Conservation (phyloP, 257 asterid species). For the Jasminum sambac region DNA sequence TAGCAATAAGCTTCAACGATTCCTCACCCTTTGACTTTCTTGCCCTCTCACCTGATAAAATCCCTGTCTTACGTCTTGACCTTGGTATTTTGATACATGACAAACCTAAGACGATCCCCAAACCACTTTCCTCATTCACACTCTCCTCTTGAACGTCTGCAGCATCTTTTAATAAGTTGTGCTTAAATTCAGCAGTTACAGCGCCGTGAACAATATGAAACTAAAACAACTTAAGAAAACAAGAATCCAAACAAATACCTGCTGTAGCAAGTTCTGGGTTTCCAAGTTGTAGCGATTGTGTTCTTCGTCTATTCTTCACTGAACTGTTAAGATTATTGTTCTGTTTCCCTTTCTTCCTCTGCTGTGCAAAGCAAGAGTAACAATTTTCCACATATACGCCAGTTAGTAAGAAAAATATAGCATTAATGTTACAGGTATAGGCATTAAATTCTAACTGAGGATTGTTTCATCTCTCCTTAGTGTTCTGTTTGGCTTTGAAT, state of each 20-base stretch:
- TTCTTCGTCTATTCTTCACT: slow-evolving; percentile 29
- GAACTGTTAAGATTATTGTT: slow-evolving; percentile 24
- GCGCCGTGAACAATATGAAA: slow-evolving; percentile 14
- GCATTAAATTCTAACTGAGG: background rate
- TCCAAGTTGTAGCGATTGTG: slow-evolving; percentile 28
- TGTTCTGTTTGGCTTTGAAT: background rate
- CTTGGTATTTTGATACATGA: slow-evolving; percentile 51
- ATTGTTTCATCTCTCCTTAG: background rate
- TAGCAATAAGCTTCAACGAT: slow-evolving; percentile 28
- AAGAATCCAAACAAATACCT: slow-evolving; percentile 27
- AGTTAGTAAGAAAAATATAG: background rate
- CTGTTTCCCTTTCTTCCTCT: slow-evolving; percentile 42
- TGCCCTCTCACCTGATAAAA: slow-evolving; percentile 21
- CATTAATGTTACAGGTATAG: background rate
- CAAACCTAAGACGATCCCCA: slow-evolving; percentile 56
- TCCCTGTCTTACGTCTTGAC: slow-evolving; percentile 33
- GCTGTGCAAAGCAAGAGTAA: slow-evolving; percentile 37
- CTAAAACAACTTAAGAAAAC: slow-evolving; percentile 10
- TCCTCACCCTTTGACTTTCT: slow-evolving; percentile 28
- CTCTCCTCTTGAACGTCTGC: slow-evolving; percentile 36
- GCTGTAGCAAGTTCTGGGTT: slow-evolving; percentile 22
- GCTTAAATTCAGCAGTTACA: slow-evolving; percentile 28
- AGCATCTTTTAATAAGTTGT: slow-evolving; percentile 32
- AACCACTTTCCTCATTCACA: slow-evolving; percentile 29
- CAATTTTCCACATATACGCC: slow-evolving; percentile 16